phyloP scores from a whole-genome alignment of 2,329 filamentous ascomycete species.

The Calonectria hongkongensis region DNA sequence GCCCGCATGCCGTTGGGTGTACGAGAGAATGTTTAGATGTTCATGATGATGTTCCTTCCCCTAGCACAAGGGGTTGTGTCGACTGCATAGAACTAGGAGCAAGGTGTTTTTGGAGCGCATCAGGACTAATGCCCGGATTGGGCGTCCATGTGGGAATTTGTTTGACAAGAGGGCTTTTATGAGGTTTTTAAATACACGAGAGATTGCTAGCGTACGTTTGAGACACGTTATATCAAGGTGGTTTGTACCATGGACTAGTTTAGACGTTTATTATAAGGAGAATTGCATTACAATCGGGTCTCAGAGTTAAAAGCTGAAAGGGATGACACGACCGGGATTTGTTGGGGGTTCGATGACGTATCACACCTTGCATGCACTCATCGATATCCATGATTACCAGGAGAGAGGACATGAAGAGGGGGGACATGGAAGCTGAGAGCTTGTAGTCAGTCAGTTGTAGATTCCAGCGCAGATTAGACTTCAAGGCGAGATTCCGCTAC shows the following conservation, averaged over 20 bases:
- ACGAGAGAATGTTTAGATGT: conserved; percentile 62
- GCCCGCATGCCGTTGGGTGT: conserved; percentile 71
- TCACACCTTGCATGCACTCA: too few species aligned
- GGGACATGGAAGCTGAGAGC: too few species aligned
- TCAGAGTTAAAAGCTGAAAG: too few species aligned
- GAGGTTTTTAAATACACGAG: conserved; percentile 25
- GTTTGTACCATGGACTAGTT: background rate
- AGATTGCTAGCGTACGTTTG: conserved; percentile 12
- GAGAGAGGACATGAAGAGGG: too few species aligned
- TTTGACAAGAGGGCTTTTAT: conserved; percentile 34
- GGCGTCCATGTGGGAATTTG: conserved; percentile 41
- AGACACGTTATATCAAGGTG: background rate
- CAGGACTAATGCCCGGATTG: conserved; percentile 41
- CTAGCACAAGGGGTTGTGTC: background rate
- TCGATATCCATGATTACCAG: too few species aligned
- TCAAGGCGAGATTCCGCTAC: too few species aligned
- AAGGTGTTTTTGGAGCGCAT: conserved; percentile 56
- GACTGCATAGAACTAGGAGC: conserved; percentile 52
- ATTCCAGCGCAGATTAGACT: too few species aligned
- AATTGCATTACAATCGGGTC: too few species aligned
- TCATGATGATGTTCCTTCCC: background rate
- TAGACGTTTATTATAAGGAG: background rate
- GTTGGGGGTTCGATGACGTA: too few species aligned
- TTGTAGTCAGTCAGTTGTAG: too few species aligned
- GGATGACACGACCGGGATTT: too few species aligned